Conservation (phyloP, 1,139 yeast genomes). For the Saccharomyces hybrid region DNA sequence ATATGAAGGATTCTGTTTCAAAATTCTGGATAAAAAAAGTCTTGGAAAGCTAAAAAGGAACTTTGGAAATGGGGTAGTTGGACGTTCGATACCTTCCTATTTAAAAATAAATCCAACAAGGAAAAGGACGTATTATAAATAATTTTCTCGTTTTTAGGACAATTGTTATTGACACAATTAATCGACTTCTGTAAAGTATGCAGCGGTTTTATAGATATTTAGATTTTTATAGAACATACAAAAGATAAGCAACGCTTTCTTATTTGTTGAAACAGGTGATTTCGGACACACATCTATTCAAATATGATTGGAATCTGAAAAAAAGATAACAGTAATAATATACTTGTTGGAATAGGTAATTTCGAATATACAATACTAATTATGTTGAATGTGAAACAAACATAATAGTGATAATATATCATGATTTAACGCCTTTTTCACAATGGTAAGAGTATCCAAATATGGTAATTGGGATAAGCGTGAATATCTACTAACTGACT, state of each 20-base stretch:
- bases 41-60: constrained; percentile 3
- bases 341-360: neutral
- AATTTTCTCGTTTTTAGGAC: neutral
- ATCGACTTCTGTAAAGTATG: neutral
- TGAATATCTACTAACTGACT: neutral
- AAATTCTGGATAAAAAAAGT: neutral
- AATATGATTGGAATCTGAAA: neutral
- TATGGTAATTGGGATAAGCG: neutral
- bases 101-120: neutral
- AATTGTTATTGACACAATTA: neutral
- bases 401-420: neutral
- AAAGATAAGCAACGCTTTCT: neutral
- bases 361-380: neutral
- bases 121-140: neutral
- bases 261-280: neutral
- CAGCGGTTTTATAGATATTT: neutral
- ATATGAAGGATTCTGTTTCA: constrained; percentile 3
- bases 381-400: neutral
- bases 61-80: constrained; percentile 2
- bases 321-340: neutral
- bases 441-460: neutral
- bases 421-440: neutral
- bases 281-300: neutral
- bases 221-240: neutral
- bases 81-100: constrained; percentile 2